These are phyloP conservation scores for Pseudonitzschia delicatissima DNA, from an alignment of 108 stramenopile genomes.

Conservation along the genomic window DNA sequence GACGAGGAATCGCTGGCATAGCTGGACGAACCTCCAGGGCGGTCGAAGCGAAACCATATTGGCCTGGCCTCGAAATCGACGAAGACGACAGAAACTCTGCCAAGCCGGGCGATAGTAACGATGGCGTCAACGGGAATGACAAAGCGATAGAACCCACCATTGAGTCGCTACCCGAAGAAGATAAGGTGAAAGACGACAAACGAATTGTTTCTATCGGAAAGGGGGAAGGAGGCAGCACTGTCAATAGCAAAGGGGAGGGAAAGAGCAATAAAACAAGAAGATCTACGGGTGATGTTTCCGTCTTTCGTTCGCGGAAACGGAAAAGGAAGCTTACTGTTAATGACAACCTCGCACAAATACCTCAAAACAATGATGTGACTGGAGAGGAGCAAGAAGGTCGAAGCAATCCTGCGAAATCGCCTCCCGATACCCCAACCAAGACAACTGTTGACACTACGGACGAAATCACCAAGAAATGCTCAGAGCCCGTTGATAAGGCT, in stretches of 20 bases:
- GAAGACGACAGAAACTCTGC: neutral
- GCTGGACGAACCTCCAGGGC: neutral
- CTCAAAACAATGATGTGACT: neutral
- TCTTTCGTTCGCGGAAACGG: neutral
- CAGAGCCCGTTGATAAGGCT: no score
- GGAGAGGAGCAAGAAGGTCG: no score
- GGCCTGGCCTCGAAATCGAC: constrained; percentile 7
- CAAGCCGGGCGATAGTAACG: neutral
- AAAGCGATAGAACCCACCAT: neutral
- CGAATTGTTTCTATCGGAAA: neutral
- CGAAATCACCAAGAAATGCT: no score
- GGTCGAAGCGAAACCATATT: neutral
- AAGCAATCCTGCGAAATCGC: no score
- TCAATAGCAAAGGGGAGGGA: neutral
- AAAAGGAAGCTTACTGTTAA: neutral
- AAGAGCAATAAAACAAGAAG: neutral
- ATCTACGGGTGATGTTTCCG: no score
- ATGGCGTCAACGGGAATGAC: neutral
- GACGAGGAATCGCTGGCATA: neutral
- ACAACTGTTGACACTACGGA: no score
- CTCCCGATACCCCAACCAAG: no score
- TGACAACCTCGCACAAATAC: no score
- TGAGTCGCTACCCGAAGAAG: neutral
- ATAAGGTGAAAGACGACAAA: neutral
- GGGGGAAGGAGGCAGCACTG: neutral